A percentile compares a stretch with the other conserved stretches of the same genome.
phyloP scores from a whole-genome alignment of 1,284 basidiomycete species.

The Puccinia triticina region DNA sequence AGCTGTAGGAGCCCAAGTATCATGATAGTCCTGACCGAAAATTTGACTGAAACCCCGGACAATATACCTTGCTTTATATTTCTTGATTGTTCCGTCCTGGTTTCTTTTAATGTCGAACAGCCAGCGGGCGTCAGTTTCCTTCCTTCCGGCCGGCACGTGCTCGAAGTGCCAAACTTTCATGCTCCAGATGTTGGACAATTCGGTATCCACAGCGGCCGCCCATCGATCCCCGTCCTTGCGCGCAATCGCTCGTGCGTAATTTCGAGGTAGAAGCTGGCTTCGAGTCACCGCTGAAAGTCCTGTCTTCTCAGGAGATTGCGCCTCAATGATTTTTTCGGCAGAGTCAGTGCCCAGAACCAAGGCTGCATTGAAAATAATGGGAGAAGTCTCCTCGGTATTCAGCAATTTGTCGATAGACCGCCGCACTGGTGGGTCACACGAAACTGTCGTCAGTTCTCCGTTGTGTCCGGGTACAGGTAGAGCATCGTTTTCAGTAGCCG shows the following conservation, averaged over 20 bases:
- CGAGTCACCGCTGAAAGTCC: neutral
- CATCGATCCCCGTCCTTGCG: neutral
- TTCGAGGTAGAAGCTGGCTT: neutral
- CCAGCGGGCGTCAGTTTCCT: neutral
- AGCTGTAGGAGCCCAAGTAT: constrained; percentile 6
- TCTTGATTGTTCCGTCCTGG: constrained; percentile 10
- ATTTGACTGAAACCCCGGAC: constrained; percentile 19
- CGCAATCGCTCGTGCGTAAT: neutral
- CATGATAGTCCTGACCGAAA: constrained; percentile 1
- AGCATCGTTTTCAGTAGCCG: neutral
- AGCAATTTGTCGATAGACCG: neutral
- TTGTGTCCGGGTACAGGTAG: neutral
- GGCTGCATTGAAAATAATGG: neutral
- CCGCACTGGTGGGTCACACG: neutral
- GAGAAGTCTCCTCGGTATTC: neutral
- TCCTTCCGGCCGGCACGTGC: neutral
- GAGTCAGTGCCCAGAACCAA: neutral
- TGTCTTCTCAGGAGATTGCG: neutral
- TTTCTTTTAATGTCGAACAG: constrained; percentile 6
- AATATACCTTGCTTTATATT: constrained; percentile 27
- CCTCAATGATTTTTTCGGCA: neutral
- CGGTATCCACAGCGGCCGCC: neutral
- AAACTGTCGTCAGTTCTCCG: no score
- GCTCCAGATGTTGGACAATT: constrained; percentile 1
- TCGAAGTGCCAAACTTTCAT: constrained; percentile 6